Evolutionary conservation across 83 land plant genomes (phyloP), one percentile per base, ranked within the genome.

Genomic region (Picea abies): DNA sequence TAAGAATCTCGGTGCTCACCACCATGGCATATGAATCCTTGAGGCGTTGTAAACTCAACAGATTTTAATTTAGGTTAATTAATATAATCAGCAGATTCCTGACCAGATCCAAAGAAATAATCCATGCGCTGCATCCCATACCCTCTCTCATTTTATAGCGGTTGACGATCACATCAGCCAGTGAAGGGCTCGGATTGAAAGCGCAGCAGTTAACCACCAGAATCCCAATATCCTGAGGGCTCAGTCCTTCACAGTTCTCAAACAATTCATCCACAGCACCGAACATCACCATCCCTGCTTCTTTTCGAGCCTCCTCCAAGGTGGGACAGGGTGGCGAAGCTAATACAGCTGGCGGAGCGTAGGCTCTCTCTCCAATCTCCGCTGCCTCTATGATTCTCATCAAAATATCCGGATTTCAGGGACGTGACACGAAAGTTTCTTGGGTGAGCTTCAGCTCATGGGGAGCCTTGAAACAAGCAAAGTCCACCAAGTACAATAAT

Each of bases 1-100:
- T 92, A 49, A 92, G 87, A 88, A 90, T 92, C 79, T 92, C 94
- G 0, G 92, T 92, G 86, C 88, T 87, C 20, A 92, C 80, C 14
- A 92, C 92, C 47, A 92, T 80, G 22, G 90, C 92, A 61, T 91
- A 80, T 15, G 90, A 86, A 76, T 86, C 44, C 44, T 6, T 41
- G 5, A 41, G 44, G 44, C 44, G 44, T 41, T 3, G 4, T 41
- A 6, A 41, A 5, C 5, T 41, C 44, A 41, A 6, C 44, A 41
- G 6, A 41, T 41, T 41, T 41, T n/a, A n/a, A n/a, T n/a, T n/a
- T n/a, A n/a, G n/a, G n/a, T n/a, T n/a, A n/a, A n/a, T n/a, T n/a
- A n/a, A n/a, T n/a, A n/a, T n/a, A n/a, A n/a, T n/a, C n/a, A n/a
- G n/a, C n/a, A n/a, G n/a, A n/a, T n/a, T n/a, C n/a, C n/a, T n/a